Percentiles rank a stretch among this genome's conserved stretches.
These are phyloP conservation scores for Tolypocladium inflatum DNA, from an alignment of 2,329 filamentous ascomycete species.

Conservation along the genomic window DNA sequence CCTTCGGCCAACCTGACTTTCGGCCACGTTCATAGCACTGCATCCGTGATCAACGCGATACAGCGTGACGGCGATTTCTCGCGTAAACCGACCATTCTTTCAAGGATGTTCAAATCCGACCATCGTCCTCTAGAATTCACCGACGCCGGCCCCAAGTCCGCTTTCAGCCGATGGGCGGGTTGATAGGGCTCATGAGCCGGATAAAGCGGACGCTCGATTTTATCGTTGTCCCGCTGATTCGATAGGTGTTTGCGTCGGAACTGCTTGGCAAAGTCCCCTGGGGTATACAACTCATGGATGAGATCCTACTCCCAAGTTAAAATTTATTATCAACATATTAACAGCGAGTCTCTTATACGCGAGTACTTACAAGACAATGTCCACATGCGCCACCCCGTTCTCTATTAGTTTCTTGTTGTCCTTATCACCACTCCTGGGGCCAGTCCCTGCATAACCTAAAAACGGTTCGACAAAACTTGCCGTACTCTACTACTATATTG, in stretches of 20 bases:
- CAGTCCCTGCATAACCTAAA: not conserved
- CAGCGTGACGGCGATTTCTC: too few relatives aligned
- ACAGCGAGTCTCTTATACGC: not conserved
- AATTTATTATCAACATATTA: not conserved
- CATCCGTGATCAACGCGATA: too few relatives aligned
- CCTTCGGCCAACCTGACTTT: too few relatives aligned
- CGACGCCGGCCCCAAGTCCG: too few relatives aligned
- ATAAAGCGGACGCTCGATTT: not conserved
- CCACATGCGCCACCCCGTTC: not conserved
- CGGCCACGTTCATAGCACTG: too few relatives aligned
- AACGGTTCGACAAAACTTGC: not conserved
- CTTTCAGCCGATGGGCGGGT: too few relatives aligned
- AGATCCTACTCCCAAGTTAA: not conserved
- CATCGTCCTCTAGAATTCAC: too few relatives aligned
- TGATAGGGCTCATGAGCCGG: not conserved
- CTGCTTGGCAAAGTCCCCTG: not conserved
- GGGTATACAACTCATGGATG: not conserved
- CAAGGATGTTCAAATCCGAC: too few relatives aligned
- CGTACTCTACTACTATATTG: not conserved
- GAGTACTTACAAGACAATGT: not conserved
- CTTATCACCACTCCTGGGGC: not conserved
- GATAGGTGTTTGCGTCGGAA: not conserved
- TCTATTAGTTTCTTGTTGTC: too few relatives aligned
- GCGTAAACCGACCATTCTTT: too few relatives aligned
- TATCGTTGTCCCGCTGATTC: not conserved